Evolutionary conservation across 2,329 filamentous ascomycete genomes (phyloP).

Genomic region (Ceratocystis cacaofunesta): DNA sequence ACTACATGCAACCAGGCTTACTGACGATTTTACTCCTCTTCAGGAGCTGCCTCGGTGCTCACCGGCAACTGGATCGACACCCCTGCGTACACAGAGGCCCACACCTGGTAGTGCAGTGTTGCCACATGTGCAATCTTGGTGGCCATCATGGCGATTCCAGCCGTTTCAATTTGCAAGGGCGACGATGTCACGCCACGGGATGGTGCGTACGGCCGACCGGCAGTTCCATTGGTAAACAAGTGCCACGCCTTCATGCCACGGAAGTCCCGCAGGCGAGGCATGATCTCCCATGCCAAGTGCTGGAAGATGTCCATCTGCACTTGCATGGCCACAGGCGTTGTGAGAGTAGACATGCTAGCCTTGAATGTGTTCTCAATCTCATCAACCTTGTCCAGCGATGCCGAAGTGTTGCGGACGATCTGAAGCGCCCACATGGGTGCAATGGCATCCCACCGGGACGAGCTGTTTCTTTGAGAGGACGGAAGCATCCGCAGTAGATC

Average conservation of each 20-base stretch:
- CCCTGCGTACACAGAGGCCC: slow-evolving; percentile 38
- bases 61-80: neutral
- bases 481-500: slow-evolving; percentile 40
- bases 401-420: slow-evolving; percentile 42
- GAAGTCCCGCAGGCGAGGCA: slow-evolving; percentile 16
- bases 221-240: slow-evolving; percentile 40
- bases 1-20: neutral
- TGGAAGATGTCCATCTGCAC: slow-evolving; percentile 27
- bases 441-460: slow-evolving; percentile 38
- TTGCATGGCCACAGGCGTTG: slow-evolving; percentile 33
- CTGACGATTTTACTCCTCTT: neutral
- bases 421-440: slow-evolving; percentile 40
- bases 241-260: slow-evolving; percentile 16
- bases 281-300: slow-evolving; percentile 27
- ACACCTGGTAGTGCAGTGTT: slow-evolving; percentile 80
- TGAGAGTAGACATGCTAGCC: slow-evolving; percentile 30
- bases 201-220: slow-evolving; percentile 19
- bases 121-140: slow-evolving; percentile 69
- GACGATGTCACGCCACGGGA: slow-evolving; percentile 24
- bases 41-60: neutral
- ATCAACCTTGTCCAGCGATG: slow-evolving; percentile 33
- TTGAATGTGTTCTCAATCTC: slow-evolving; percentile 36
- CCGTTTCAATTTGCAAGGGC: slow-evolving; percentile 32
- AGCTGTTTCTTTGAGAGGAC: slow-evolving; percentile 20
- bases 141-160: slow-evolving; percentile 50